Conservation (phyloP, 2,329 filamentous ascomycete genomes). For the Pseudocercospora fijiensis region DNA sequence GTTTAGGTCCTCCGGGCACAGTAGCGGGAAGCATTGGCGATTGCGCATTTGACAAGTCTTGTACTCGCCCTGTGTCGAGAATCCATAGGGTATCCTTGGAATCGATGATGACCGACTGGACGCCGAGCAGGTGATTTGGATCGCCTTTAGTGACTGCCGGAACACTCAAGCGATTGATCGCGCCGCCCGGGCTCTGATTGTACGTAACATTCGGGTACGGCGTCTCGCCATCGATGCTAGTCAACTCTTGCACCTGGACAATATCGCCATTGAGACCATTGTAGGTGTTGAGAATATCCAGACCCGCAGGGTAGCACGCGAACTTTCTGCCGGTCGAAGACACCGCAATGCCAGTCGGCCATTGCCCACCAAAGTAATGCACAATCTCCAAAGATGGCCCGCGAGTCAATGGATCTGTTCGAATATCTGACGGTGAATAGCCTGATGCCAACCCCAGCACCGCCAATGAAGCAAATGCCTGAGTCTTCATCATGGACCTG, state of each 20-base stretch:
- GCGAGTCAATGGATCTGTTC: slow-evolving; percentile 19
- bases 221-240: slow-evolving; percentile 41
- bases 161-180: slow-evolving; percentile 48
- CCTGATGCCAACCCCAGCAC: background rate
- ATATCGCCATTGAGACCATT: slow-evolving; percentile 42
- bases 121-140: slow-evolving; percentile 47
- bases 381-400: slow-evolving; percentile 20
- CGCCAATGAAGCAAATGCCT: background rate
- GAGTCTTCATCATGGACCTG: background rate
- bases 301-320: slow-evolving; percentile 47
- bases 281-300: slow-evolving; percentile 39
- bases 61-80: slow-evolving; percentile 50
- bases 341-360: slow-evolving; percentile 50
- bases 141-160: slow-evolving; percentile 44
- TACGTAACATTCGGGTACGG: slow-evolving; percentile 43
- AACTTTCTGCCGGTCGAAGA: slow-evolving; percentile 50
- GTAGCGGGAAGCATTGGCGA: slow-evolving; percentile 43
- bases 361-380: slow-evolving; percentile 47
- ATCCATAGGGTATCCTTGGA: slow-evolving; percentile 51
- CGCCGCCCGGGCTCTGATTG: slow-evolving; percentile 48
- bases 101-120: slow-evolving; percentile 53
- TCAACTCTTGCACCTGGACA: slow-evolving; percentile 47
- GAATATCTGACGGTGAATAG: slow-evolving; percentile 15
- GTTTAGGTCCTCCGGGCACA: slow-evolving; percentile 48
- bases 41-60: slow-evolving; percentile 36